Evolutionary conservation across 1,284 basidiomycete species (phyloP), one percentile per base, ranked within the genome.

Genomic region (Ustilago sp.): DNA sequence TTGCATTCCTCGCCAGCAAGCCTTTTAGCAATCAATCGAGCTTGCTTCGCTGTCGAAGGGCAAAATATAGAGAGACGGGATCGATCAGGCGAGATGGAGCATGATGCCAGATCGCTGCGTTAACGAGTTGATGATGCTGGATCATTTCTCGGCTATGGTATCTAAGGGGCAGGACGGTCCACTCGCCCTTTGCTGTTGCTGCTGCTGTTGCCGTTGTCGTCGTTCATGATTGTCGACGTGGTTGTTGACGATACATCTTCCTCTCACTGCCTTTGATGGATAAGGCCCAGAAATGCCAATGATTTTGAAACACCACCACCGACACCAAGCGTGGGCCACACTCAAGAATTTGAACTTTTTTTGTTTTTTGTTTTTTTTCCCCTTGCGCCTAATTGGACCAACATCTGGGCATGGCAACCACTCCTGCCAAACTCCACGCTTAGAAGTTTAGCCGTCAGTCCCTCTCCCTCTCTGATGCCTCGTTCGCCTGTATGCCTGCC

Each of bases 261-360:
- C 38, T 55, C 19, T 23, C 35, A 15, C 35, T 54, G 35, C 12
- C 13, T 36, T 15, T 32, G 17, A 32, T n/a, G 4, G 9, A 39
- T 3, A 28, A 43, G 52, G 60, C 52, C 60, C 41, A 54, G 60
- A 48, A 54, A 50, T 56, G 23, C 48, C 28, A 50, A 15, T 31
- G 1, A 28, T 47, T 55, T 66, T 67, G 3, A 43, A 67, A 57
- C 59, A 57, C 59, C 59, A 54, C 64, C 56, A 13, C 47, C 64
- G 64, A 67, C 45, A 43, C 36, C 36, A 23, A 23, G 53, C 53
- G 36, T 39, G 36, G 15, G 39, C 36, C 17, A 28, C 23, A 28
- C 23, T 28, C 23, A 28, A 28, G 23, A 28, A 28, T 28, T 28
- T 28, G 23, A 28, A 28, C 23, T 2, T 23, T 28, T 28, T 28